Evolutionary conservation across 2,329 filamentous ascomycete species (phyloP), one percentile per base, ranked within the genome.

Genomic region (Diaporthe longicolla): DNA sequence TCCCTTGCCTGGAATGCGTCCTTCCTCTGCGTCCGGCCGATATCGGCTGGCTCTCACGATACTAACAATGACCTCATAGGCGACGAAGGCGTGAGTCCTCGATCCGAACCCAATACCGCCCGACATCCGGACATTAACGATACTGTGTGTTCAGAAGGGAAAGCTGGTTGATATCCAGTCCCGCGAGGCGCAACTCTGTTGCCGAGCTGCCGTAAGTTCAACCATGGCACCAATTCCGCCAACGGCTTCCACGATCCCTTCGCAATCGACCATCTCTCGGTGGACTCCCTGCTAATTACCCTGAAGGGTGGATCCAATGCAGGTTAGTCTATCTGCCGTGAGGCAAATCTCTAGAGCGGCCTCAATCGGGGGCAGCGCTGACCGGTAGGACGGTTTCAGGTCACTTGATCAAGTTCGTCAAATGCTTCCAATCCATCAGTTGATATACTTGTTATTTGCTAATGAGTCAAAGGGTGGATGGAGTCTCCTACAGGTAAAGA

Each of bases 81-180:
- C 58, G 58, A 63, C 58, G 58, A 63, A 63, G 58, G 58, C 58
- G 58, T 63, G 58, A 63, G 58, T 63, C 58, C 58, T 29, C 37
- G n/a, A 63, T 63, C 58, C 37, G 37, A 63, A 63, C 58, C 37
- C 58, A 63, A 45, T n/a, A 26, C 58, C 15, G 37, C 58, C 24
- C 15, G 24, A 29, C 58, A 63, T 45, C 24, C 24, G 6, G 37
- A 45, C 15, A 45, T 63, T 63, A 13, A 63, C 58, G 37, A 63
- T 29, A 45, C 37, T 63, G 9, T 61, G 58, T 61, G 58, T 45
- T 45, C 58, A 63, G 58, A 80, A 90, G 81, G 89, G 89, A 76
- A 91, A 91, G 82, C 88, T 91, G 76, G 88, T 89, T 79, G 89
- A 89, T 78, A 88, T 89, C 77, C 86, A 89, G 76, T 85, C 84